phyloP scores from a whole-genome alignment of 257 asterid genomes.

The Vinca minor region DNA sequence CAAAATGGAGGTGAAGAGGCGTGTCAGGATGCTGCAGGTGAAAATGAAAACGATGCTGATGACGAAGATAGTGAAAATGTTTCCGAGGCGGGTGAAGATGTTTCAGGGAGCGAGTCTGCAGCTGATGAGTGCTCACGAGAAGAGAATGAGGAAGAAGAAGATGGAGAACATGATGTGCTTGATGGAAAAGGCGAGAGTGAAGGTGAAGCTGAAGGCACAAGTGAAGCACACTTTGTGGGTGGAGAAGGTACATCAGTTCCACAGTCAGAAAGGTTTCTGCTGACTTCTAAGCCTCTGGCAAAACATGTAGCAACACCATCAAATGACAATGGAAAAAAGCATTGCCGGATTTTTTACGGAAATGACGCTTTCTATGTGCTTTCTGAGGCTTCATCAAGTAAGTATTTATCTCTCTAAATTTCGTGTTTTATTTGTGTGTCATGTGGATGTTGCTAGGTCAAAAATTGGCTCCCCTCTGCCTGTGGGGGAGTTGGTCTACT shows the following conservation, averaged over 20 bases:
- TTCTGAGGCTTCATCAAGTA: conserved; percentile 93
- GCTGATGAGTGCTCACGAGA: conserved; percentile 82
- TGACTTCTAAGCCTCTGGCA: conserved; percentile 65
- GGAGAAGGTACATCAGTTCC: conserved; percentile 51
- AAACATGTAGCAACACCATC: conserved; percentile 47
- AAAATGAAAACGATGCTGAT: conserved; percentile 72
- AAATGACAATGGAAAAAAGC: conserved; percentile 30
- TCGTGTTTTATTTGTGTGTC: background rate
- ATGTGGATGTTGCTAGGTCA: background rate
- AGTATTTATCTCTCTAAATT: conserved; percentile 14
- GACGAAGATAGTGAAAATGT: conserved; percentile 81
- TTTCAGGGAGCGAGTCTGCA: conserved; percentile 87
- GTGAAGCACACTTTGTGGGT: conserved; percentile 59
- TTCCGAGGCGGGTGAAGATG: conserved; percentile 80
- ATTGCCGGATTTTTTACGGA: conserved; percentile 60
- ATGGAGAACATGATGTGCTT: conserved; percentile 57
- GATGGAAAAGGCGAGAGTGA: conserved; percentile 93
- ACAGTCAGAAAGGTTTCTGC: conserved; percentile 52
- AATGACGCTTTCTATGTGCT: conserved; percentile 86
- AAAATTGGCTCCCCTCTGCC: background rate
- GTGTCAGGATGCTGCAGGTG: conserved; percentile 55
- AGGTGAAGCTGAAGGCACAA: conserved; percentile 76
- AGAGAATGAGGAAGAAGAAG: conserved; percentile 82
- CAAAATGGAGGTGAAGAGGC: conserved; percentile 42
- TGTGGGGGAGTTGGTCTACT: background rate